Base-by-base conservation (phyloP, 208 protist species). In the Wallacemonas sp. region DNA sequence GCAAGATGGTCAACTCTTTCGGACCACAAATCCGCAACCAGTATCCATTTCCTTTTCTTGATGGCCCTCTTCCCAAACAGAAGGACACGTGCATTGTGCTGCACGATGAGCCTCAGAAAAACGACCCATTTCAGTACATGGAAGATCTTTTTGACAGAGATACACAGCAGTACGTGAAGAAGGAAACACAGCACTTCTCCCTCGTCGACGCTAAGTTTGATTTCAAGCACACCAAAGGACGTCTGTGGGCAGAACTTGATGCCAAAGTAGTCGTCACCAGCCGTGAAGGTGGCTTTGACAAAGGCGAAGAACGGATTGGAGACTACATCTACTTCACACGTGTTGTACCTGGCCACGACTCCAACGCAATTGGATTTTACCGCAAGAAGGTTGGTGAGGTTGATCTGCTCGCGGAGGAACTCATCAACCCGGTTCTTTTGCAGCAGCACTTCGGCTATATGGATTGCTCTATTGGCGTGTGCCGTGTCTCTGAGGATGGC, bases 281-380 rank as follows among this genome's bases (percentile, higher is more conserved):
- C 36, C 86, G 91, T 39, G 84, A 94, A 59, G 91, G 91, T 24
- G 91, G 91, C 31, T 96, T 90, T 64, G 91, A 96, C 70, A 96
- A 94, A 56, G 91, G 91, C 38, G 88, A 96, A 69, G 91, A 96
- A 59, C 76, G 91, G 9, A 94, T 96, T 49, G 91, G 86, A 26
- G 88, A 96, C 38, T 94, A 88, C 61, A 77, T 96, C 38, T 96
- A 96, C 73, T 96, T 94, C 62, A 94, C 91, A 1, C 88, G 88
- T 30, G 73, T 82, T 4, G 75, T 96, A 8, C 81, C 86, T 21
- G 84, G 85, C 17, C 66, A 81, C 42, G 87, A 94, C 66, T 39
- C 80, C 21, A 82, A 85, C 30, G 83, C 79, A 0, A 84, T 94
- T 77, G 91, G 88, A 0, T 96, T 96, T 70, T 96, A 96, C 66